These are phyloP conservation scores for Moringa oleifera DNA, from an alignment of 345 rosid genomes.

Conservation along the genomic window DNA sequence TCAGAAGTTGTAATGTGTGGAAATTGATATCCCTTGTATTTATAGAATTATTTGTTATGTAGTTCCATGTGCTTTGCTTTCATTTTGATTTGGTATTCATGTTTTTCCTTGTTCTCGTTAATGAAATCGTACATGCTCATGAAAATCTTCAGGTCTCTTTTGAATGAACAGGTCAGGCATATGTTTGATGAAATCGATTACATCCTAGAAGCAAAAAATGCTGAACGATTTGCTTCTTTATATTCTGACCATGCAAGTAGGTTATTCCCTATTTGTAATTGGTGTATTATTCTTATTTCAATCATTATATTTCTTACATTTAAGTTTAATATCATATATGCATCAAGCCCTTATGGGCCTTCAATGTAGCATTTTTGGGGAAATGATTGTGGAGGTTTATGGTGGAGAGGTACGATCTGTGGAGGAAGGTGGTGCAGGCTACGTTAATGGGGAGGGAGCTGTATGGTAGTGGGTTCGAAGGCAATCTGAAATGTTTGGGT, in stretches of 20 bases:
- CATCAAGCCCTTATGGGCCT: no score
- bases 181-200: slow-evolving; percentile 99
- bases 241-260: slow-evolving; percentile 52
- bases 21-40: no score
- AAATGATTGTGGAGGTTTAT: no score
- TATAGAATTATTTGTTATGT: neutral
- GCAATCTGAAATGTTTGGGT: no score
- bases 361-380: no score
- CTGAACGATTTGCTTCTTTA: slow-evolving; percentile 85
- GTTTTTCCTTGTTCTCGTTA: slow-evolving; percentile 11
- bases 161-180: slow-evolving; percentile 87
- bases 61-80: neutral
- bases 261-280: slow-evolving; percentile 18
- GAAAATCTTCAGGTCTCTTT: slow-evolving; percentile 44
- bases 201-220: slow-evolving; percentile 81
- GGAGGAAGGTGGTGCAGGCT: no score
- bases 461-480: no score
- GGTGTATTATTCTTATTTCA: neutral
- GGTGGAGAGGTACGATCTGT: no score
- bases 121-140: slow-evolving; percentile 30
- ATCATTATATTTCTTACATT: no score
- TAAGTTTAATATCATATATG: no score
- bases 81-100: slow-evolving; percentile 1
- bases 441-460: no score
- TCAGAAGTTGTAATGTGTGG: neutral